Base-by-base conservation (phyloP, 1,284 basidiomycete species). In the Afroboletus lepidellus region DNA sequence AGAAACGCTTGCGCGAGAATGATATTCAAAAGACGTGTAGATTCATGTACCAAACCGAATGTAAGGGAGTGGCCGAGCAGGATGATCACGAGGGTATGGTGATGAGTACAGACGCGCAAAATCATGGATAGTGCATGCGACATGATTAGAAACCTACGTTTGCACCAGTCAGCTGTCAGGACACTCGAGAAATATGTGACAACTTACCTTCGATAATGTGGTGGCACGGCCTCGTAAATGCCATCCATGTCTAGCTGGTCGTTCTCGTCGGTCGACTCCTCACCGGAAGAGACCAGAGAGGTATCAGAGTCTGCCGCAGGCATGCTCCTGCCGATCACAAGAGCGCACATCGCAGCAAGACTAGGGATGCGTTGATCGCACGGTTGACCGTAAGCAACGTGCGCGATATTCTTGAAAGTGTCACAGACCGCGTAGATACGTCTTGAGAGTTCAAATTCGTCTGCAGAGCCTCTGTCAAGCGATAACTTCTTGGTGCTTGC, bases 101-200 rank as follows among this genome's bases (percentile, higher is more conserved):
- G 67, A 43, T 67, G 73, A 5, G 72, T 68, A 53, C 77, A 81
- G 5, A 65, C 66, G 24, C 66, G 65, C 24, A 84, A 62, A 21
- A 81, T 69, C 39, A 81, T 61, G 21, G 69, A 70, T 8, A 83
- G 63, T 5, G 80, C 77, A 57, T 85, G 80, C 0, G 81, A 74
- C 3, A 77, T 58, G 21, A 84, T 54, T 16, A 77, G 69, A 58
- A 69, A 75, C 45, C 81, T 84, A 46, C 2, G n/a, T 9, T 44
- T 27, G 25, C 16, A 39, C 16, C n/a, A 15, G 47, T 69, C 36
- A 56, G 29, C 46, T 21, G 24, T 30, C 24, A 25, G 27, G 32
- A 13, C 21, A 38, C 18, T 32, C 2, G 7, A 11, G 23, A 23
- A 43, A 39, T 11, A 45, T 15, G 2, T 18, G 15, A 51, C 20